Conservation (phyloP, 768 basidiomycete genomes). For the Scleroderma bovista region DNA sequence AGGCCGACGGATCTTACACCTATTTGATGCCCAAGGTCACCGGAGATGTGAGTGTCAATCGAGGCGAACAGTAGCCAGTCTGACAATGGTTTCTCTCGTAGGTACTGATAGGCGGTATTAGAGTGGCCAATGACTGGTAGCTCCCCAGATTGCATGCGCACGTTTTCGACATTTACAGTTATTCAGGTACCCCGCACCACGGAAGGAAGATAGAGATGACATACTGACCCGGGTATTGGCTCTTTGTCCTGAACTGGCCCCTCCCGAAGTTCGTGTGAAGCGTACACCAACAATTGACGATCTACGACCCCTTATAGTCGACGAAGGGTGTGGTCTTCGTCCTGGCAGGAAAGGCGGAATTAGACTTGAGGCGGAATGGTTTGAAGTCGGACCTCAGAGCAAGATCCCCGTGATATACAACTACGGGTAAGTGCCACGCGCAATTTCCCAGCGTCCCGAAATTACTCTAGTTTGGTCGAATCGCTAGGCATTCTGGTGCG, state of each 20-base stretch:
- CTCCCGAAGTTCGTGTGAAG: slow-evolving; percentile 43
- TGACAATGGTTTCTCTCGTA: slow-evolving; percentile 9
- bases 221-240: slow-evolving; percentile 50
- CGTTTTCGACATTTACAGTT: not conserved
- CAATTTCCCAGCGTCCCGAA: not conserved
- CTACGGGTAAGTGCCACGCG: slow-evolving; percentile 45
- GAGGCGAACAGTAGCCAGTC: too few relatives aligned
- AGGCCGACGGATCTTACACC: slow-evolving; percentile 24
- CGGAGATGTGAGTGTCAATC: slow-evolving; percentile 34
- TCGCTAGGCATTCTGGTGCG: slow-evolving; percentile 51
- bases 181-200: slow-evolving; percentile 56
- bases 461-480: not conserved
- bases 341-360: slow-evolving; percentile 67
- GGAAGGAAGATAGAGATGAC: slow-evolving; percentile 54
- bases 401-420: slow-evolving; percentile 53
- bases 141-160: not conserved
- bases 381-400: slow-evolving; percentile 22
- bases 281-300: slow-evolving; percentile 47
- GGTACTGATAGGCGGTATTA: slow-evolving; percentile 60
- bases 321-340: slow-evolving; percentile 57
- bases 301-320: slow-evolving; percentile 41
- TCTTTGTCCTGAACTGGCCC: slow-evolving; percentile 52
- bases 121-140: slow-evolving; percentile 56
- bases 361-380: slow-evolving; percentile 46
- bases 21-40: slow-evolving; percentile 34